Base-by-base conservation (phyloP, 148 eudicot genomes). In the Arbutus unedo region DNA sequence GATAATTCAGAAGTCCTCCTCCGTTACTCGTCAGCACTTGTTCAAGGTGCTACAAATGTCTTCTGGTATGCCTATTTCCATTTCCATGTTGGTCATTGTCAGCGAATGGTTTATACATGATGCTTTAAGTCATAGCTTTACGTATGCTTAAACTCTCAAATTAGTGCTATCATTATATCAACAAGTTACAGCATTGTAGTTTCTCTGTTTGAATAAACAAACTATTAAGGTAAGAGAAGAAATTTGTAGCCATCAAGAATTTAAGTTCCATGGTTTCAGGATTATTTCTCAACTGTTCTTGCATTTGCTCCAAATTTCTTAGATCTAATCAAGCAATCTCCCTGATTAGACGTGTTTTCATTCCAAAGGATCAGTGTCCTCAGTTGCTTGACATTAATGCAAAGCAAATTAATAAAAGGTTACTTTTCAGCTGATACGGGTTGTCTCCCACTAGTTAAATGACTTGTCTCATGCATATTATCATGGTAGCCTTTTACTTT, bases 1-100 rank as follows among this genome's bases (percentile, higher is more conserved):
- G 95, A 94, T 81, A 92, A 88, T 88, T 81, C 94, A 53, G 98
- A 94, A 67, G 92, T 91, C 84, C 95, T 96, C 71, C 94, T 96
- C 67, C 99, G 99, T 67, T 96, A 94, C 84, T 93, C 98, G 19
- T 96, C 94, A 75, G 99, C 99, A 83, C 97, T 96, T 87, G 98
- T 96, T 84, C 98, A 93, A 88, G 99, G 99, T 82, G 95, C 97
- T 79, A 90, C 95, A 85, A 94, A 92, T 88, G 91, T 96, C 85
- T 94, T 96, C 90, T 96, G 99, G 99, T 94, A 93, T 64, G 89
- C 44, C 81, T 80, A 49, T 60, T 50, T 79, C 64, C 73, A 70
- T 19, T 44, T 57, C 74, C 71, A n/a, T 44, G 47, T 49, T 31
- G 3, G 3, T 82, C 50, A 13, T 82, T 10, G 25, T 78, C 38